A percentile compares a stretch with the other conserved stretches of the same genome.
Evolutionary conservation across 2,329 filamentous ascomycete species (phyloP).

Genomic region (Diaporthe caulivora): DNA sequence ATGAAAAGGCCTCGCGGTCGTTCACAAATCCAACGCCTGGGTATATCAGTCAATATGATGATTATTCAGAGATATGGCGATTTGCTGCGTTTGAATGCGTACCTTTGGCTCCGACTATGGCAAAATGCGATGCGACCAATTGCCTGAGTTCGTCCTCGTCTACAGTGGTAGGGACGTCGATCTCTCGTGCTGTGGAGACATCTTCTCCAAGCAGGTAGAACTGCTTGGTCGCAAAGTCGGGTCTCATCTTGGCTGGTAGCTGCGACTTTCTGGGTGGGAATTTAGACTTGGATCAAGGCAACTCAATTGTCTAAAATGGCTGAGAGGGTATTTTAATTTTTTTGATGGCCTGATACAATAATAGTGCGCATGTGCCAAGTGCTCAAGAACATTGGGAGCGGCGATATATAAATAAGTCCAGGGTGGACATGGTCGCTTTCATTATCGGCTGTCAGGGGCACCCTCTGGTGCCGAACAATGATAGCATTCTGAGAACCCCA

Average conservation of each 20-base stretch:
- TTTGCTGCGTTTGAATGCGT: constrained; percentile 23
- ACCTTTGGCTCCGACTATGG: constrained; percentile 57
- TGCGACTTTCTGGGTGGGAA: not conserved
- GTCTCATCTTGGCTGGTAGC: constrained; percentile 46
- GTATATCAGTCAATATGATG: not conserved
- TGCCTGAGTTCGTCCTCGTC: constrained; percentile 54
- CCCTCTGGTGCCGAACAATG: not conserved
- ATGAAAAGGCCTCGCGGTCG: constrained; percentile 48
- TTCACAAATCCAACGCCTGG: constrained; percentile 54
- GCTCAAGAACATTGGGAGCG: constrained; percentile 14
- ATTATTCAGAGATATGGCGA: not conserved
- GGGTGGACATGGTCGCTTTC: constrained; percentile 12
- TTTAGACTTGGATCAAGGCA: not conserved
- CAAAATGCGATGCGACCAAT: constrained; percentile 56
- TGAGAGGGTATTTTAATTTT: not conserved
- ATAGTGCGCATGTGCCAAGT: constrained; percentile 10
- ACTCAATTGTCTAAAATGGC: not conserved
- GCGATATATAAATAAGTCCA: constrained; percentile 31
- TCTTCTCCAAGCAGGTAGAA: constrained; percentile 59
- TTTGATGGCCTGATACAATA: constrained; percentile 9
- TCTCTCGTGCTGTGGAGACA: constrained; percentile 50
- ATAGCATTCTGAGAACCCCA: constrained; percentile 3
- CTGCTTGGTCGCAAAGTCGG: constrained; percentile 46
- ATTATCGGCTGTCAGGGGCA: constrained; percentile 21
- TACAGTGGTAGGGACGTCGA: constrained; percentile 52